Evolutionary conservation across 2,329 filamentous ascomycete species (phyloP), one percentile per base, ranked within the genome.

Genomic region (Fusarium fracticaudum): DNA sequence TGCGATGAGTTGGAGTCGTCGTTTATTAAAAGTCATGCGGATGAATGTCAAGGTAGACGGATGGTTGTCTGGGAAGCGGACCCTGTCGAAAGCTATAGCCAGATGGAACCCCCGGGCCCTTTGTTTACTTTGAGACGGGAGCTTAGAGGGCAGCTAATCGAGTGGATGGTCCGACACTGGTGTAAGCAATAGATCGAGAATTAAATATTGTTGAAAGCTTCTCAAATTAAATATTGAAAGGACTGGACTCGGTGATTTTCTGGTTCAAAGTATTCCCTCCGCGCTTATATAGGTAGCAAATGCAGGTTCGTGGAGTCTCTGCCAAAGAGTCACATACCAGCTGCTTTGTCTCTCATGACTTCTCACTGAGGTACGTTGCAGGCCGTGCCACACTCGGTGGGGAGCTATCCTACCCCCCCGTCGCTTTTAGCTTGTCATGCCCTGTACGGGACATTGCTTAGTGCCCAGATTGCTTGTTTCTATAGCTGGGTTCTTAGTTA

Each of bases 41-140:
- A 48, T 54, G 54, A 62, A 69, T 67, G 70, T 69, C 67, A 55
- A 63, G 67, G 70, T 50, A 72, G 67, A 29, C 72, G 64, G 75
- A 73, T 64, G 72, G 79, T 81, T 82, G 80, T 81, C 80, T 78
- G 80, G 82, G 81, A 78, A 82, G 80, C 79, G 69, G 74, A 75
- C 72, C 72, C 61, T 64, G 73, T 81, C 77, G 45, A 69, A 70
- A 73, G 73, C 75, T 70, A 57, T 61, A 72, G 77, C 66, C 66
- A 63, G 47, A 48, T 37, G 24, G 33, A 59, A 59, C 81, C 77
- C 66, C 53, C 45, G 44, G 57, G 53, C 64, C 82, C 83, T 84
- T 84, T 83, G 83, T 84, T 83, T 84, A 82, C 79, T 79, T 80
- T 80, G 77, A 51, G 26, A 55, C 20, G 51, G 35, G 51, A 78